These are phyloP conservation scores for Chrysoporthe cubensis DNA, from an alignment of 2,329 filamentous ascomycete species.

Conservation along the genomic window DNA sequence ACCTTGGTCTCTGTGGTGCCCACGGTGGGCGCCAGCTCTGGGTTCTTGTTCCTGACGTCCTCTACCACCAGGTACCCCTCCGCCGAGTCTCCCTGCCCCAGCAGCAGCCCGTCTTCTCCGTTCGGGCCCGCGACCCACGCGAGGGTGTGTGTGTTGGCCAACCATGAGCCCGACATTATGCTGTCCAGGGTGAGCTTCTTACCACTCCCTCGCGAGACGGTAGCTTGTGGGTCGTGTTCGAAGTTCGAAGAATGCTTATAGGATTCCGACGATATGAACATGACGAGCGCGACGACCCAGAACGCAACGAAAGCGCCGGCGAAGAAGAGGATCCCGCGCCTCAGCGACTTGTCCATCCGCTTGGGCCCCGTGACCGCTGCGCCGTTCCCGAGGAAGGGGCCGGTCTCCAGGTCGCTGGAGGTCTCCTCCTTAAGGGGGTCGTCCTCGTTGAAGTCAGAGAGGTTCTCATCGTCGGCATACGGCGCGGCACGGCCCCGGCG, in stretches of 20 bases:
- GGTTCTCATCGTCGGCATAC: constrained; percentile 36
- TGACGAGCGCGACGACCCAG: constrained; percentile 70
- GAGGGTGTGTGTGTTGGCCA: constrained; percentile 65
- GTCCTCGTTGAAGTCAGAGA: constrained; percentile 49
- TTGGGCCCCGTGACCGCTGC: constrained; percentile 46
- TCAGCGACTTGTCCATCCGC: constrained; percentile 68
- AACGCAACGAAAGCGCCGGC: constrained; percentile 64
- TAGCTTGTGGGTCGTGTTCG: constrained; percentile 71
- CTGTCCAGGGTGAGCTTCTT: constrained; percentile 76
- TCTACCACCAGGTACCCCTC: constrained; percentile 84
- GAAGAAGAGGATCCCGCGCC: constrained; percentile 64
- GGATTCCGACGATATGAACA: constrained; percentile 67
- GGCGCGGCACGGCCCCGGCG: constrained; percentile 23
- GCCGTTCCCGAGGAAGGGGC: constrained; percentile 53
- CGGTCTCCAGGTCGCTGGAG: constrained; percentile 55
- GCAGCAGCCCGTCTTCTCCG: constrained; percentile 81
- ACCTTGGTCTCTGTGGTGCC: constrained; percentile 60
- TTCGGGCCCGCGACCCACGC: constrained; percentile 76
- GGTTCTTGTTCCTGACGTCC: constrained; percentile 66
- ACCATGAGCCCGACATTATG: constrained; percentile 69
- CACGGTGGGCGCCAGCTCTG: constrained; percentile 40
- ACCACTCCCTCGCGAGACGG: constrained; percentile 62
- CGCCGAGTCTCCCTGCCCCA: constrained; percentile 68
- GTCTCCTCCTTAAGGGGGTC: constrained; percentile 48
- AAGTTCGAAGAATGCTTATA: constrained; percentile 67